These are phyloP conservation scores for Toxicodendron radicans DNA, from an alignment of 345 rosid genomes.

Conservation along the genomic window DNA sequence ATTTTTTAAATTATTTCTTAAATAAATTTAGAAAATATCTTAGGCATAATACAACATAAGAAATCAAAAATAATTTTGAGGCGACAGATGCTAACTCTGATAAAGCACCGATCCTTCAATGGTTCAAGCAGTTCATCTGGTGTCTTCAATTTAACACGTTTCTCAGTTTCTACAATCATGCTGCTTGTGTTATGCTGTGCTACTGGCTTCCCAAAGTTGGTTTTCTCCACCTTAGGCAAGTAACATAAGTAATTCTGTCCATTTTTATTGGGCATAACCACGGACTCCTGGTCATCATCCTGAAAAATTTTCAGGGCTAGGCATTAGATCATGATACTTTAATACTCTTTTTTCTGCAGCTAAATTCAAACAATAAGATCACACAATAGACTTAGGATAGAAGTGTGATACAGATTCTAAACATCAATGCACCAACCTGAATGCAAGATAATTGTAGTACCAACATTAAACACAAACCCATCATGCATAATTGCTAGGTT, in stretches of 20 bases:
- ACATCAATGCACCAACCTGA: neutral
- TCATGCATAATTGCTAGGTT: neutral
- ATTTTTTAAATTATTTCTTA: neutral
- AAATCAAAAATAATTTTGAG: conserved; percentile 2
- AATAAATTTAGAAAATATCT: neutral
- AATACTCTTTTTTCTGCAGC: neutral
- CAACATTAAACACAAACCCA: neutral
- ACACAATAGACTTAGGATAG: neutral
- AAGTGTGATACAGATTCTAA: neutral
- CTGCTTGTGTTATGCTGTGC: conserved; percentile 59
- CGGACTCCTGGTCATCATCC: conserved; percentile 78
- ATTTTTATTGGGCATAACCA: conserved; percentile 63
- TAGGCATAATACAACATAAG: conserved; percentile 1
- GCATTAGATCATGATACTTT: conserved; percentile 15
- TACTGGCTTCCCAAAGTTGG: conserved; percentile 45
- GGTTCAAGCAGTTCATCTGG: conserved; percentile 88
- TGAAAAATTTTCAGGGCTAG: conserved; percentile 26
- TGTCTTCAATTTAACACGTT: conserved; percentile 67
- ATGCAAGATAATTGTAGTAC: conserved; percentile 2
- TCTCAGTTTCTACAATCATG: conserved; percentile 79
- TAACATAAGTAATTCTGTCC: conserved; percentile 64
- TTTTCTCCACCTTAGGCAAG: conserved; percentile 81
- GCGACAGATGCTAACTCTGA: conserved; percentile 48
- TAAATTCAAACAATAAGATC: conserved; percentile 2
- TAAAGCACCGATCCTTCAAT: conserved; percentile 56